Conservation (phyloP, 306 rosid genomes). For the Pyrus betulifolia region DNA sequence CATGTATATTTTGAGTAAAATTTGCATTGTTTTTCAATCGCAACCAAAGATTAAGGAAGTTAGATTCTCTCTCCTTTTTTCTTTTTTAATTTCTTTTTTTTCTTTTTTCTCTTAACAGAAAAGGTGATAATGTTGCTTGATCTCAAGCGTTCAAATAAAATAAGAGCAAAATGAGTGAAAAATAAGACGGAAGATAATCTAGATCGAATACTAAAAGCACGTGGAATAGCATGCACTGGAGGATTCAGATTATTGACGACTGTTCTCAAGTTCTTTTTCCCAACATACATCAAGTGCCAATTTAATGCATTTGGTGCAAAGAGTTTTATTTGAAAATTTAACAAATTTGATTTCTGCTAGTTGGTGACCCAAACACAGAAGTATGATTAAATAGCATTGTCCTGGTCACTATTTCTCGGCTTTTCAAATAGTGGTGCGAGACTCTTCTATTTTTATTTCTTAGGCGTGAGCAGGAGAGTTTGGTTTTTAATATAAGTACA, state of each 20-base stretch:
- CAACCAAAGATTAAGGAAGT: neutral
- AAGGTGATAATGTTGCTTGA: no score
- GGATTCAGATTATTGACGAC: neutral
- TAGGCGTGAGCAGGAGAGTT: neutral
- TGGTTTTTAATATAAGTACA: no score
- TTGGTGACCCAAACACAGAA: neutral
- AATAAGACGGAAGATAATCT: no score
- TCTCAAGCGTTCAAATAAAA: no score
- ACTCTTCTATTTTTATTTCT: no score
- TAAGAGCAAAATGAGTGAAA: accelerated
- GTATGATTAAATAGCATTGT: neutral
- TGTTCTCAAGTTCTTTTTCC: no score
- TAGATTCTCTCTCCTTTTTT: no score
- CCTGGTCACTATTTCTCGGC: neutral
- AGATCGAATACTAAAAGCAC: no score
- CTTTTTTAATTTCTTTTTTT: no score
- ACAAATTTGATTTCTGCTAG: neutral
- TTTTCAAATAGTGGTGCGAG: neutral
- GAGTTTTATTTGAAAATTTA: neutral
- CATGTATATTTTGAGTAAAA: neutral
- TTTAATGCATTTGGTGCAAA: neutral
- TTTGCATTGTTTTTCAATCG: neutral
- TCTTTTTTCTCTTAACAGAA: no score
- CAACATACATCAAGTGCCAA: neutral
- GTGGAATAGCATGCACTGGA: neutral